Evolutionary conservation across 805 yeast genomes (phyloP).

Genomic region (Kodamaea jinghongensis): DNA sequence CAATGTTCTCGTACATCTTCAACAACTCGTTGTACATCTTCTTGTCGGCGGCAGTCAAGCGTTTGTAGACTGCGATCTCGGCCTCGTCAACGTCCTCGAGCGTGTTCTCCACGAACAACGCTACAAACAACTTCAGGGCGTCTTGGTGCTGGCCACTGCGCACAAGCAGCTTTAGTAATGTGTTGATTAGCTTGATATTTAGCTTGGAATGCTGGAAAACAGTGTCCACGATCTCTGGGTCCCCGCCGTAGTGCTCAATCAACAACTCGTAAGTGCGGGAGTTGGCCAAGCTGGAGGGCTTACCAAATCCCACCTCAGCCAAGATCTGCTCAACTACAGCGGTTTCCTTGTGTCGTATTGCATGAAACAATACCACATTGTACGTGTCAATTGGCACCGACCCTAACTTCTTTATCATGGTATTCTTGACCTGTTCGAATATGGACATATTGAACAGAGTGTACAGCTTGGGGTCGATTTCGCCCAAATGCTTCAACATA

Average conservation of each 20-base stretch:
- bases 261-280: slow-evolving; percentile 18
- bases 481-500: slow-evolving; percentile 16
- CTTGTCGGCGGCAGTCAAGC: slow-evolving; percentile 22
- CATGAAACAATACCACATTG: slow-evolving; percentile 27
- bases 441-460: slow-evolving; percentile 19
- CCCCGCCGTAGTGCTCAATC: slow-evolving; percentile 12
- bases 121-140: slow-evolving; percentile 10
- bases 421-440: slow-evolving; percentile 17
- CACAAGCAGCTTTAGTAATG: slow-evolving; percentile 16
- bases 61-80: slow-evolving; percentile 18
- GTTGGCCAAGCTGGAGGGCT: slow-evolving; percentile 12
- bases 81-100: slow-evolving; percentile 5
- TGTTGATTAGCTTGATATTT: slow-evolving; percentile 1
- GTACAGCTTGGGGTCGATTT: slow-evolving; percentile 2
- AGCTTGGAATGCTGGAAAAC: slow-evolving; percentile 1
- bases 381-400: slow-evolving; percentile 16
- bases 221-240: not conserved
- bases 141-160: slow-evolving; percentile 1
- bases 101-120: slow-evolving; percentile 4
- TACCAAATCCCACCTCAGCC: not conserved
- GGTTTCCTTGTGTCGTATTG: slow-evolving; percentile 26
- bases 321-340: slow-evolving; percentile 23
- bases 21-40: slow-evolving; percentile 15
- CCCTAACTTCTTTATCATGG: slow-evolving; percentile 12
- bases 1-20: slow-evolving; percentile 15